Conservation (phyloP, 2,329 filamentous ascomycete species). For the Colletotrichum sp. region DNA sequence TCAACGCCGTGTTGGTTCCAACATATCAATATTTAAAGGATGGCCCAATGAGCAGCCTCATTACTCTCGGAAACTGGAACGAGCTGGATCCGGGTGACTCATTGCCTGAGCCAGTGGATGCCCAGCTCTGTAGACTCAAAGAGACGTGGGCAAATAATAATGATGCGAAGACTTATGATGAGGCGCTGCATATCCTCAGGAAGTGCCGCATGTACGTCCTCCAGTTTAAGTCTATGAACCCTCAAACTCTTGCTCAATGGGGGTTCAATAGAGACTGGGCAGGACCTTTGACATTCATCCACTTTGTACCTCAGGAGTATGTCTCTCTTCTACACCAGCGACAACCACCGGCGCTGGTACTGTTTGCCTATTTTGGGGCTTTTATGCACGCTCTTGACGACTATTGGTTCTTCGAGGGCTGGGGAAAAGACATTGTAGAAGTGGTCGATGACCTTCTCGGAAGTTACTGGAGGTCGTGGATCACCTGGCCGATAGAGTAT, state of each 20-base stretch:
- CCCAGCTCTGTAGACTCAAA: background rate
- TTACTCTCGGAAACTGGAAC: slow-evolving; percentile 23
- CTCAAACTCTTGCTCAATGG: background rate
- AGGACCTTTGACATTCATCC: slow-evolving; percentile 21
- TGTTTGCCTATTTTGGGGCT: slow-evolving; percentile 23
- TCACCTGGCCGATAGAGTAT: slow-evolving; percentile 7
- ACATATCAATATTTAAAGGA: background rate
- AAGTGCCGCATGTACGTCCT: slow-evolving; percentile 14
- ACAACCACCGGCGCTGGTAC: slow-evolving; percentile 22
- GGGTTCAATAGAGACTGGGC: slow-evolving; percentile 23
- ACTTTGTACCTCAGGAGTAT: slow-evolving; percentile 20
- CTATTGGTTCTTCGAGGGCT: slow-evolving; percentile 23
- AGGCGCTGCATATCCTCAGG: slow-evolving; percentile 7
- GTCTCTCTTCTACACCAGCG: slow-evolving; percentile 24
- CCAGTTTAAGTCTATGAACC: slow-evolving; percentile 21
- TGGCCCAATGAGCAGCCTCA: background rate
- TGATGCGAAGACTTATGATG: slow-evolving; percentile 15
- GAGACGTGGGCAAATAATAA: slow-evolving; percentile 3
- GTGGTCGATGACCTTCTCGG: slow-evolving; percentile 23
- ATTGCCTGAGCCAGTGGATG: background rate
- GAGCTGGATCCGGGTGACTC: slow-evolving; percentile 10
- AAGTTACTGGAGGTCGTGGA: slow-evolving; percentile 21
- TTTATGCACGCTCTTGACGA: slow-evolving; percentile 10
- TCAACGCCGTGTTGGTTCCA: slow-evolving; percentile 18
- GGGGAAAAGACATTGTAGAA: slow-evolving; percentile 23